Base-by-base conservation (phyloP, 208 protist species). In the Leishmania turanica region DNA sequence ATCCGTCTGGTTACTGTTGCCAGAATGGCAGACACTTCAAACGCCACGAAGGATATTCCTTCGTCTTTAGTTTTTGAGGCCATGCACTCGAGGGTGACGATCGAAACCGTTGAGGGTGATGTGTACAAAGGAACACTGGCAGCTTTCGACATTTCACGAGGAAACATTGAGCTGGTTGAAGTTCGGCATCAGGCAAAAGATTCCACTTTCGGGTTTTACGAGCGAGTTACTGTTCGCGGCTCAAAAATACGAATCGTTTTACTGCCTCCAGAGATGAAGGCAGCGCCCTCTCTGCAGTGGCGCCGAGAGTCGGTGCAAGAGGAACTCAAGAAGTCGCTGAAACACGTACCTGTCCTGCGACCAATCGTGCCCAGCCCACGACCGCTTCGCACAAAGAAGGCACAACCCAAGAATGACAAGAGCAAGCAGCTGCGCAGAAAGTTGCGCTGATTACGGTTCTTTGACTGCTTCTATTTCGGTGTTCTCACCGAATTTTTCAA, bases 151-250 rank as follows among this genome's bases (percentile, higher is more conserved):
- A 65, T 78, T 3, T 37, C 68, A 21, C 75, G 72, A 51, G 91
- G 93, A 3, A 94, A 96, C 80, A 75, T 94, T 64, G 91, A 95
- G 73, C 78, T 96, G 4, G 82, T 53, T 24, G 87, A 95, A 70
- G 93, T 92, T 15, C 74, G 84, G 1, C 85, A 86, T 70, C 90
- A 90, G 68, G 81, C 84, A 6, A 86, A 83, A 75, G 90, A 93
- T 73, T 94, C 91, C 2, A 92, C 86, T 27, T 86, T 88, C 58
- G 83, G 85, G 60, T 86, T 96, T 58, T 78, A 84, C 27, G 90
- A 94, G 65, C 80, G 93, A 4, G 82, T 93, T 11, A 78, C 88
- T 27, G 66, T 96, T 13, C 86, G 85, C 2, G 91, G 90, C 6
- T 80, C 83, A 3, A 85, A 74, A 47, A 71, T 95, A 49, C 76